These are phyloP conservation scores for Boletus pseudopeckii DNA, from an alignment of 768 basidiomycete genomes.

Conservation along the genomic window DNA sequence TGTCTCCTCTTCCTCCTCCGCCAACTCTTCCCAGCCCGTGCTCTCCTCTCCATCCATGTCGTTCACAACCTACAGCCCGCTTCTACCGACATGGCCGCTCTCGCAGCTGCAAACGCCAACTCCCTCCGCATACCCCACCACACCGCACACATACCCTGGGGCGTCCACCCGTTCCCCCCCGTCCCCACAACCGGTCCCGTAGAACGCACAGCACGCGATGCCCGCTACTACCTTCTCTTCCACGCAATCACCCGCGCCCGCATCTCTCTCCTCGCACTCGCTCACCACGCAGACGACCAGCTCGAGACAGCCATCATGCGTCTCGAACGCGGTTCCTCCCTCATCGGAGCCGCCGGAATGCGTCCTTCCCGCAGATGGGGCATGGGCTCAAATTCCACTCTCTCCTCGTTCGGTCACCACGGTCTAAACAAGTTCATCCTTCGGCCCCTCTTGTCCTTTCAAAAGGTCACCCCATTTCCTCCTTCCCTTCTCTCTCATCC, in stretches of 20 bases:
- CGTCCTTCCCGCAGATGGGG: conserved; percentile 66
- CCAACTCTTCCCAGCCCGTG: conserved; percentile 35
- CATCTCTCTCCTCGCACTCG: conserved; percentile 53
- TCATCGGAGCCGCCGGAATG: conserved; percentile 66
- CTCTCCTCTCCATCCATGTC: conserved; percentile 55
- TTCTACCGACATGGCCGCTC: conserved; percentile 53
- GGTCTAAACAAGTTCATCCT: conserved; percentile 71
- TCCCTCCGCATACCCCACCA: conserved; percentile 44
- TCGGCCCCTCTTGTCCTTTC: conserved; percentile 63
- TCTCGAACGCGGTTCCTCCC: conserved; percentile 52
- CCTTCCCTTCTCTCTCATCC: neutral
- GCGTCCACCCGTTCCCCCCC: conserved; percentile 45
- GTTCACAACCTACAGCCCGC: conserved; percentile 66
- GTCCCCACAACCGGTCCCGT: conserved; percentile 42
- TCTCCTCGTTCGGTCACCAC: conserved; percentile 44
- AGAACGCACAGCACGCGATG: conserved; percentile 56
- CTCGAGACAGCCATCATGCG: conserved; percentile 79
- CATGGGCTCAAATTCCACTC: conserved; percentile 51
- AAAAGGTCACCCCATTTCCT: conserved; percentile 50
- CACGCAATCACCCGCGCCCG: conserved; percentile 39
- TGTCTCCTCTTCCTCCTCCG: conserved; percentile 70
- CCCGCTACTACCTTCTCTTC: conserved; percentile 54
- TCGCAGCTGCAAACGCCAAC: conserved; percentile 42
- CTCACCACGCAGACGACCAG: conserved; percentile 82
- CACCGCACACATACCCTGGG: conserved; percentile 56